phyloP scores from a whole-genome alignment of 179 eudicot species.

The Dionaea muscipula region DNA sequence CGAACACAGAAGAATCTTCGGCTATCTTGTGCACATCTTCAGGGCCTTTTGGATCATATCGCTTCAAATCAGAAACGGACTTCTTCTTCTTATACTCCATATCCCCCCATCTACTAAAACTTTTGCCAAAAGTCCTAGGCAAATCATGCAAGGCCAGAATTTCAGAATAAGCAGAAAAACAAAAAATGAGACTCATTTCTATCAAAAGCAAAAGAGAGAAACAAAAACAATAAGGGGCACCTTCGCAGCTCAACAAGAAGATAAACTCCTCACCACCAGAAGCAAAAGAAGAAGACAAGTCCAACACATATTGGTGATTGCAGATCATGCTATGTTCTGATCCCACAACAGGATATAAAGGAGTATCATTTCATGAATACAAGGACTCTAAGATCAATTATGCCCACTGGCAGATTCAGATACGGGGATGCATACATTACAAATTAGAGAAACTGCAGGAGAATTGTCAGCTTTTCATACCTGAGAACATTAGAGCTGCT shows the following conservation, averaged over 20 bases:
- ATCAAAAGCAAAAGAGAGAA: neutral
- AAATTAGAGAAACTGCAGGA: neutral
- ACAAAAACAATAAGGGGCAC: no score
- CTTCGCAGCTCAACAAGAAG: no score
- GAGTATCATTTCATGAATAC: no score
- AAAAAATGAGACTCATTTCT: no score
- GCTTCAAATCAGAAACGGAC: conserved; percentile 21
- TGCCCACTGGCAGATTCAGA: no score
- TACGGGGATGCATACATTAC: no score
- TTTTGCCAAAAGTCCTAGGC: conserved; percentile 25
- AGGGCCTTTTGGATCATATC: conserved; percentile 11
- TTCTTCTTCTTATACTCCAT: conserved; percentile 13
- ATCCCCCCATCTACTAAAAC: conserved; percentile 25
- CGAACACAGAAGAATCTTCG: conserved; percentile 4
- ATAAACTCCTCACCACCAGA: no score
- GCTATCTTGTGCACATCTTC: conserved; percentile 20
- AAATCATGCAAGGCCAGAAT: neutral
- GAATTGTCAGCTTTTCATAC: conserved; percentile 6
- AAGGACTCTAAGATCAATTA: no score
- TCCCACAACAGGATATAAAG: no score
- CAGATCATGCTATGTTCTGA: no score
- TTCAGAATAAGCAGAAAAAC: neutral
- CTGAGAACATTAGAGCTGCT: conserved; percentile 3
- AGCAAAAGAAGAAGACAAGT: no score
- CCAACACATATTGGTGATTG: no score